Conservation (phyloP, 2,329 filamentous ascomycete species). For the Bipolaris victoriae region DNA sequence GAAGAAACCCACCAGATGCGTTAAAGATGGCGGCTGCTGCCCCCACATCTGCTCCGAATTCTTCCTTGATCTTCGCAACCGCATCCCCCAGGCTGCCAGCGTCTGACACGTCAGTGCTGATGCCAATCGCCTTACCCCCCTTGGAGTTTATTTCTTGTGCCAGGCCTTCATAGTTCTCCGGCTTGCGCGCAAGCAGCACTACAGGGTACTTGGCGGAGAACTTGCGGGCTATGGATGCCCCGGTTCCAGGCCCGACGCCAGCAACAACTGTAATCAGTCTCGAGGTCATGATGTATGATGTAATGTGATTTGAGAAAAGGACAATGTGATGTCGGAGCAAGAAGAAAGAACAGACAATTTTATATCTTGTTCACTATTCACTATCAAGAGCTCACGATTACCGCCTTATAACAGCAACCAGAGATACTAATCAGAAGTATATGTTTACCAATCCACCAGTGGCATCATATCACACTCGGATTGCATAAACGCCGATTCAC, state of each 20-base stretch:
- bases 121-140: constrained; percentile 74
- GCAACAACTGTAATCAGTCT: constrained; percentile 72
- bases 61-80: constrained; percentile 66
- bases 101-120: constrained; percentile 69
- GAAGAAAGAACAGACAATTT: no score
- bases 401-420: background rate
- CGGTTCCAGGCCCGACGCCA: constrained; percentile 75
- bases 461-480: constrained; percentile 29
- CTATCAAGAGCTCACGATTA: no score
- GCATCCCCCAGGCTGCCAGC: constrained; percentile 62
- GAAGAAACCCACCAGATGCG: constrained; percentile 63
- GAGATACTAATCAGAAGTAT: background rate
- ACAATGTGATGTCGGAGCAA: no score
- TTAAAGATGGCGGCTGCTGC: constrained; percentile 72
- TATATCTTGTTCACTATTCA: no score
- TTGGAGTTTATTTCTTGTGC: constrained; percentile 70
- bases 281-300: constrained; percentile 42
- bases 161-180: constrained; percentile 69
- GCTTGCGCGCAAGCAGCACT: constrained; percentile 73
- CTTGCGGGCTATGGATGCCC: constrained; percentile 64
- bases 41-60: constrained; percentile 59
- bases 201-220: constrained; percentile 72
- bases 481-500: constrained; percentile 32
- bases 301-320: background rate
- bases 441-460: constrained; percentile 34